Conservation (phyloP, 176 grass and related monocot species). For the maize (Zea mays) region DNA sequence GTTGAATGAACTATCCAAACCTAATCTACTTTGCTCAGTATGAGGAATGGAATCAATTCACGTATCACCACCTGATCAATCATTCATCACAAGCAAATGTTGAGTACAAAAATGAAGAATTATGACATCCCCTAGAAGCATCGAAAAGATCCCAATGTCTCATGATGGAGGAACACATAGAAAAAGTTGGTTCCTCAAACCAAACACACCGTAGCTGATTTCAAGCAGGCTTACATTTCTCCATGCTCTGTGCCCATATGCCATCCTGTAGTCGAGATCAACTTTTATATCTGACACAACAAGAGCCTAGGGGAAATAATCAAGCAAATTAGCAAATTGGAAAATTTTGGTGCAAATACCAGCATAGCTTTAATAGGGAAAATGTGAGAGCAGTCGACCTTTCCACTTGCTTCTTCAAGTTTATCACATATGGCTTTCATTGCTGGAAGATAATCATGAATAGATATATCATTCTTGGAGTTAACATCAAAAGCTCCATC, state of each 20-base stretch:
- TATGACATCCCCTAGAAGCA: neutral
- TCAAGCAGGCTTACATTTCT: slow-evolving; percentile 67
- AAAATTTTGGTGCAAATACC: slow-evolving; percentile 20
- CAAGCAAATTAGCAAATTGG: slow-evolving; percentile 36
- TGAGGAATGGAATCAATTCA: slow-evolving; percentile 1
- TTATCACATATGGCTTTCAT: slow-evolving; percentile 98
- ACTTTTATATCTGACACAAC: slow-evolving; percentile 87
- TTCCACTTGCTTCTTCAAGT: slow-evolving; percentile 81
- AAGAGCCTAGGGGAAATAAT: slow-evolving; percentile 63
- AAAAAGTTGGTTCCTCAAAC: neutral
- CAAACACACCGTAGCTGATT: neutral
- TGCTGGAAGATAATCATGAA: slow-evolving; percentile 84
- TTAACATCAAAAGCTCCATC: slow-evolving; percentile 46
- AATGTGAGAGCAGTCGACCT: slow-evolving; percentile 46
- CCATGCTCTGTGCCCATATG: slow-evolving; percentile 83
- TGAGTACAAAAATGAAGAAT: neutral
- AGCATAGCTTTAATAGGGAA: slow-evolving; percentile 19
- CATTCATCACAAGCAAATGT: neutral
- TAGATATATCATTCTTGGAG: slow-evolving; percentile 57
- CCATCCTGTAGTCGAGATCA: slow-evolving; percentile 76
- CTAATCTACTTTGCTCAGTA: neutral
- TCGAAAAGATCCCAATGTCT: neutral
- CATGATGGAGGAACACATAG: neutral
- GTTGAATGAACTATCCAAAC: slow-evolving; percentile 8
- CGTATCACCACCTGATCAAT: neutral